Base-by-base conservation (phyloP, 352 stramenopile genomes). In the Thalassiosira livingstoniorum region DNA sequence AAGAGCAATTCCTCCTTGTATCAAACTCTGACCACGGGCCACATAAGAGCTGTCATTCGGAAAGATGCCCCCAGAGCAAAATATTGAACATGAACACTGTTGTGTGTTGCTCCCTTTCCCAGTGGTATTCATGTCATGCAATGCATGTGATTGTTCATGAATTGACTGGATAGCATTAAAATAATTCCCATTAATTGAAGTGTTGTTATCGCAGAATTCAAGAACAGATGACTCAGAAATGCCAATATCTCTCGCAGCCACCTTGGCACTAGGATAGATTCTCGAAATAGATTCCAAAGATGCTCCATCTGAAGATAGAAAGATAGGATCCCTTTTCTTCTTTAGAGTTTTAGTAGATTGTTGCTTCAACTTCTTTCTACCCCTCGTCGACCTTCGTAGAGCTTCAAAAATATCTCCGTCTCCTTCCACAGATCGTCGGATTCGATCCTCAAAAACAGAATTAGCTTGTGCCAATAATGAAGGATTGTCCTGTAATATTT, bases 1-100 rank as follows among this genome's bases (percentile, higher is more conserved):
- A 37, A 92, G 47, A 23, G 75, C 78, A 29, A 85, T 21, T 18
- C 84, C 87, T 31, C 87, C 85, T 32, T 78, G n/a, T n/a, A n/a
- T 75, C 34, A 58, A 53, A 57, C 68, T 79, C 45, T 69, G 77
- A 21, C 82, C 84, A 29, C 78, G 67, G 2, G 78, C 68, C n/a
- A 58, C 13, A 70, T 62, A 31, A 0, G 58, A 29, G 37, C 45
- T 74, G 51, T 91, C 83, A 60, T 47, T 73, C 35, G 87, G 87
- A 80, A 85, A 88, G 2, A 83, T 61, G 10, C 61, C 32, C 42
- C 80, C 78, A 32, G 80, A 65, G 27, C 70, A 70, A 64, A 82
- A 88, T 61, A 89, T 62, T 0, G 78, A 81, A 86, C 66, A 31
- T n/a, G 32, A 55, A 81, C 27, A 15, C 4, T 61, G 25, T 58